Percentiles rank a stretch among this genome's conserved stretches.
phyloP scores from a whole-genome alignment of 495 filamentous ascomycete genomes.

The Trichocladium antarcticum region DNA sequence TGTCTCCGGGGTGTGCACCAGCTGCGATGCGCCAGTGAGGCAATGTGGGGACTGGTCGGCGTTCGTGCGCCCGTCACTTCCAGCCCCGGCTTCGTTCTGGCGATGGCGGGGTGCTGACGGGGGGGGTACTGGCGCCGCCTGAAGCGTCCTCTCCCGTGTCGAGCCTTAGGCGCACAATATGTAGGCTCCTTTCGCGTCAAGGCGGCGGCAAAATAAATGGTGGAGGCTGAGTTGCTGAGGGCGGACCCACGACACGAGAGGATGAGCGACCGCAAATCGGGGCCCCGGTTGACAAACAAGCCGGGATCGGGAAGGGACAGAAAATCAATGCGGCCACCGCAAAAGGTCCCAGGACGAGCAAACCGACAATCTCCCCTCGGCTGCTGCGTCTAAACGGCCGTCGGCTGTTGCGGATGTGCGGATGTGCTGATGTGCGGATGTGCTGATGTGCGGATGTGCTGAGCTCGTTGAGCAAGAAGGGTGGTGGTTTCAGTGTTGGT shows the following conservation, averaged over 20 bases:
- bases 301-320: conserved; percentile 2
- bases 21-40: conserved; percentile 19
- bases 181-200: background rate
- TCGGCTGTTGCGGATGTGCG: background rate
- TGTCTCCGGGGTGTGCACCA: background rate
- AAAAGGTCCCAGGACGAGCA: background rate
- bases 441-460: no score
- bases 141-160: background rate
- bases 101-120: background rate
- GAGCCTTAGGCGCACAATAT: no score
- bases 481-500: background rate
- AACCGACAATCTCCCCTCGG: conserved; percentile 1
- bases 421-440: no score
- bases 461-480: no score
- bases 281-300: conserved; percentile 2
- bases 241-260: background rate
- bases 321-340: conserved; percentile 1
- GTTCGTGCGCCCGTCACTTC: conserved; percentile 16
- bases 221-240: conserved; percentile 8
- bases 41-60: conserved; percentile 17
- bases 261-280: conserved; percentile 3
- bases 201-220: background rate
- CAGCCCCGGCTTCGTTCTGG: conserved; percentile 10
- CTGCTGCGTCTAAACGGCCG: background rate
- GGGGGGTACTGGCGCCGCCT: conserved; percentile 1